Conservation (phyloP, 768 basidiomycete genomes). For the Kondoa malvinella region DNA sequence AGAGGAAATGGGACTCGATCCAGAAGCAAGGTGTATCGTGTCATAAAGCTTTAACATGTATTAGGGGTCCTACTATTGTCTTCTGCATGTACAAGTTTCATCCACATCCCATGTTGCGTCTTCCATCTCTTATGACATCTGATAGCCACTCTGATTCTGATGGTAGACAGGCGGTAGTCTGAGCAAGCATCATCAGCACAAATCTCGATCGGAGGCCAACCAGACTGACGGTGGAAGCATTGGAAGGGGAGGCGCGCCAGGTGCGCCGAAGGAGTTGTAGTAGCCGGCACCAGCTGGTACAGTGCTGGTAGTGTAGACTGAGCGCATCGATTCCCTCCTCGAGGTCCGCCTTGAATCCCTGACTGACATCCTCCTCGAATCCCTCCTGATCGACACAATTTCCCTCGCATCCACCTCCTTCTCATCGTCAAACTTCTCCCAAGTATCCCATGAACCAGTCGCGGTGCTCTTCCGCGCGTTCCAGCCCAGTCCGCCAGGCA, state of each 20-base stretch:
- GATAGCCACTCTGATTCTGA: background rate
- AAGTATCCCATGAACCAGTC: background rate
- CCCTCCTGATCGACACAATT: background rate
- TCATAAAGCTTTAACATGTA: too few species aligned
- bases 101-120: background rate
- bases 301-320: background rate
- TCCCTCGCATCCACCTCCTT: background rate
- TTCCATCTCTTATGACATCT: too few species aligned
- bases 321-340: background rate
- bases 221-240: background rate
- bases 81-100: background rate
- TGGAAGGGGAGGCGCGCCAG: background rate
- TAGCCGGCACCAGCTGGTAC: background rate
- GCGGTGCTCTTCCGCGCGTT: background rate
- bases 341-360: background rate
- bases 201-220: background rate
- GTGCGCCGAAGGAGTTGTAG: background rate
- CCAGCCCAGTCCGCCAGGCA: background rate
- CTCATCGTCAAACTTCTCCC: background rate
- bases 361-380: background rate
- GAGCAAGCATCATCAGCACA: background rate
- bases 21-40: background rate
- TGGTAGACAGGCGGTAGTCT: background rate
- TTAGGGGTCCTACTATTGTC: background rate
- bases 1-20: conserved; percentile 36